Base-by-base conservation (phyloP, 805 yeast species). In the Yamadazyma paraphyllophila region DNA sequence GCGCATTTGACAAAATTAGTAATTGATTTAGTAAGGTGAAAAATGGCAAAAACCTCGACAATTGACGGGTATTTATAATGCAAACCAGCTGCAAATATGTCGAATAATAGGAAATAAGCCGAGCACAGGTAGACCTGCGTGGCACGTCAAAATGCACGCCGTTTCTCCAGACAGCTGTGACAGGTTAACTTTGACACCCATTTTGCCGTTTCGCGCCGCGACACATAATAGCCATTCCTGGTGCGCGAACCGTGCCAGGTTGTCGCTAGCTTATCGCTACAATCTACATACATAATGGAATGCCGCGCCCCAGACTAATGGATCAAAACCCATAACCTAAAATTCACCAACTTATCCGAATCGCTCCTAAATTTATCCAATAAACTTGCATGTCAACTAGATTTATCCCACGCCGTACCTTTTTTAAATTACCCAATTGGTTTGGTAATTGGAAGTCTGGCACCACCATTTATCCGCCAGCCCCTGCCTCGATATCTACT, bases 401-500 rank as follows among this genome's bases (percentile, higher is more conserved):
- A 13, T 32, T 32, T 5, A 9, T 32, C 13, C 36, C 5, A n/a
- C 13, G 16, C 4, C 32, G 44, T 15, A 45, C 37, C 11, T 45
- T 45, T 14, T 45, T 45, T 33, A 31, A 26, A 30, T 13, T 37
- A 25, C 7, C 40, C n/a, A 31, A 14, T 13, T 35, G 27, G 9
- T 45, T 39, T 37, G 33, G 31, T 9, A 35, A 35, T 10, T 45
- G 43, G 47, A 15, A 25, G 7, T 32, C 36, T 8, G 42, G 42
- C 8, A 43, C 26, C 13, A 37, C 46, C 27, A 17, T 44, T 24
- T 71, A 71, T 48, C 77, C 77, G 8, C 76, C 76, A 8, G 73
- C 75, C 7, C 76, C 76, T 6, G 48, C 53, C 31, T 55, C 61
- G 17, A 62, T 69, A 46, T 61, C 73, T 39, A 71, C 77, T 39